A percentile compares a stretch with the other conserved stretches of the same genome.
Conservation (phyloP, 2,329 filamentous ascomycete genomes). For the Shiraia sp. region DNA sequence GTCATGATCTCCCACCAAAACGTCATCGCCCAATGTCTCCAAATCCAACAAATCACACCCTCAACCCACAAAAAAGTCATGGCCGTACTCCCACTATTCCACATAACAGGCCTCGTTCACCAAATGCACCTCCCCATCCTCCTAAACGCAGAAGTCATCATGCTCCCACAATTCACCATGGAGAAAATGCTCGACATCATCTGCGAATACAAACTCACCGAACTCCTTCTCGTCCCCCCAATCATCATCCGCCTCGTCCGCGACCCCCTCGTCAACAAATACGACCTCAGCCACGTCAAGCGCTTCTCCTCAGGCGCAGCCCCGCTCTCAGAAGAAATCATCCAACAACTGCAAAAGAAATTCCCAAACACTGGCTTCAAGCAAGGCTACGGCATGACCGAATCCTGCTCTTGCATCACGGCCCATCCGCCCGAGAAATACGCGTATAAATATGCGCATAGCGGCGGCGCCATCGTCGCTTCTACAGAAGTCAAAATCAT, state of each 20-base stretch:
- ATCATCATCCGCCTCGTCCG: conserved; percentile 65
- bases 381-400: conserved; percentile 72
- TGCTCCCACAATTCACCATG: conserved; percentile 67
- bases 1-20: conserved; percentile 44
- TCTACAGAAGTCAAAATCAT: conserved; percentile 65
- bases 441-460: conserved; percentile 61
- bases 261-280: conserved; percentile 58
- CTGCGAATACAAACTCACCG: conserved; percentile 54
- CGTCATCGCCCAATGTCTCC: conserved; percentile 61
- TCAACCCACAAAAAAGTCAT: conserved; percentile 47
- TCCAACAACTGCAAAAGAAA: conserved; percentile 58
- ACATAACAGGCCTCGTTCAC: conserved; percentile 43
- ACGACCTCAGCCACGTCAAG: conserved; percentile 60
- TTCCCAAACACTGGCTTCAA: conserved; percentile 66
- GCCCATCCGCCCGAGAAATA: conserved; percentile 61
- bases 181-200: conserved; percentile 52
- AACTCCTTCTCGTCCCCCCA: conserved; percentile 58
- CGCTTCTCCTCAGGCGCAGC: conserved; percentile 65
- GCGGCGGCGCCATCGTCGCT: conserved; percentile 60
- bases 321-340: conserved; percentile 61
- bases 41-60: conserved; percentile 50
- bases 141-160: conserved; percentile 67
- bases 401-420: conserved; percentile 66
- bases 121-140: conserved; percentile 65
- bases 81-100: conserved; percentile 40